phyloP scores from a whole-genome alignment of 352 stramenopile genomes.

The Phytophthora palmivora region DNA sequence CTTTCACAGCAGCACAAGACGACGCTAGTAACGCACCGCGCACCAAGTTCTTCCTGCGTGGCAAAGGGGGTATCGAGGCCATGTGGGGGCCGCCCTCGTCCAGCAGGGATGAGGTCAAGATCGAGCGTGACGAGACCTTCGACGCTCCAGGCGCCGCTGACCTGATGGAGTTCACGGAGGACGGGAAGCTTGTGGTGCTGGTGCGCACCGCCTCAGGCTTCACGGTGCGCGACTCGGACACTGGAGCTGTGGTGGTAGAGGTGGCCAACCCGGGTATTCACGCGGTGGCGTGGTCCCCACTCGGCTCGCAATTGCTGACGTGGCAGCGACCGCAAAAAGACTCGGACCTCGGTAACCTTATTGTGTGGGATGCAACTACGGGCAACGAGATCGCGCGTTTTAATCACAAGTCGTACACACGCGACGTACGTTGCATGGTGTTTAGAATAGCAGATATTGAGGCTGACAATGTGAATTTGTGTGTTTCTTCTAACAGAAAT shows the following conservation, averaged over 20 bases:
- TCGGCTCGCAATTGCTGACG: constrained; percentile 85
- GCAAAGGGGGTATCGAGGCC: constrained; percentile 76
- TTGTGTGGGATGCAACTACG: constrained; percentile 77
- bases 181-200: constrained; percentile 73
- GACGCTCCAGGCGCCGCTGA: constrained; percentile 48
- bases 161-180: constrained; percentile 78
- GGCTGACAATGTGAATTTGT: constrained; percentile 8
- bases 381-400: constrained; percentile 77
- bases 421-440: constrained; percentile 57
- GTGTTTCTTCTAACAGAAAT: constrained; percentile 56
- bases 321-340: constrained; percentile 90
- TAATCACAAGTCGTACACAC: constrained; percentile 87
- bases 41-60: constrained; percentile 89
- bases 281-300: constrained; percentile 81
- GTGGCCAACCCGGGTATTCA: constrained; percentile 81
- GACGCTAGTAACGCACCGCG: constrained; percentile 35
- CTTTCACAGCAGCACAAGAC: constrained; percentile 12
- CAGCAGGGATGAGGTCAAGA: constrained; percentile 50
- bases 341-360: constrained; percentile 74
- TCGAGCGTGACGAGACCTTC: constrained; percentile 66
- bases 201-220: constrained; percentile 72
- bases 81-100: constrained; percentile 76
- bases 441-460: not conserved
- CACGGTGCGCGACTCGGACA: constrained; percentile 72
- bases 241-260: constrained; percentile 59